Evolutionary conservation across 345 rosid species (phyloP).

Genomic region (Acer yangbiense): DNA sequence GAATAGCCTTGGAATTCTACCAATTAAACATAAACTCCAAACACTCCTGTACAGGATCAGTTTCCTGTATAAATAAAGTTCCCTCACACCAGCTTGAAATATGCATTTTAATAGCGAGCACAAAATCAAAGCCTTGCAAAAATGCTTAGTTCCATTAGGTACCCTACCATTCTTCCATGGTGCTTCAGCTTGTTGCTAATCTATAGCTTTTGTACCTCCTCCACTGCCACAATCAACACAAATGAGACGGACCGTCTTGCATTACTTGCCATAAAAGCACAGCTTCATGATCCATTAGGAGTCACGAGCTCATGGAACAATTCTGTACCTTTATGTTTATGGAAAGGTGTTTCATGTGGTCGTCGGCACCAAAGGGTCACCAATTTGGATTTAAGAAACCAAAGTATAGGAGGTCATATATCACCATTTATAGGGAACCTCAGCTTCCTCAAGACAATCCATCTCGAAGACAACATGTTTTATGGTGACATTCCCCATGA

Average conservation of each 20-base stretch:
- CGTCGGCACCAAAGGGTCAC: slow-evolving; percentile 25
- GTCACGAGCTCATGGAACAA: slow-evolving; percentile 22
- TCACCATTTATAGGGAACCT: slow-evolving; percentile 30
- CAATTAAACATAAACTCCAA: accelerated
- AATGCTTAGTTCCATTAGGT: background rate
- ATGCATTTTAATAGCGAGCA: too few relatives aligned
- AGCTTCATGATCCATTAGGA: slow-evolving; percentile 13
- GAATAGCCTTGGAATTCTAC: too few relatives aligned
- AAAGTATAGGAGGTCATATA: slow-evolving; percentile 4
- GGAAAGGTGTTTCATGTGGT: slow-evolving; percentile 24
- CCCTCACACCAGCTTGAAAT: background rate
- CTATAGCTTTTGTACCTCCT: background rate
- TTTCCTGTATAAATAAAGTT: background rate
- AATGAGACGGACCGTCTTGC: slow-evolving; percentile 14
- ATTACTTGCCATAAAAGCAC: slow-evolving; percentile 10
- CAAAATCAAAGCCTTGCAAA: background rate
- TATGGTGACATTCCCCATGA: slow-evolving; percentile 15
- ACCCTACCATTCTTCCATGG: background rate
- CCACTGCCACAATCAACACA: background rate
- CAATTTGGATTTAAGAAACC: background rate
- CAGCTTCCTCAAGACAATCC: slow-evolving; percentile 19
- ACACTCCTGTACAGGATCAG: background rate
- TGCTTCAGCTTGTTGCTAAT: background rate
- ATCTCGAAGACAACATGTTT: background rate
- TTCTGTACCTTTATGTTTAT: slow-evolving; percentile 18